Evolutionary conservation across 139 green algal species (phyloP), one percentile per base, ranked within the genome.

Genomic region (Chlamydomonas sp.): DNA sequence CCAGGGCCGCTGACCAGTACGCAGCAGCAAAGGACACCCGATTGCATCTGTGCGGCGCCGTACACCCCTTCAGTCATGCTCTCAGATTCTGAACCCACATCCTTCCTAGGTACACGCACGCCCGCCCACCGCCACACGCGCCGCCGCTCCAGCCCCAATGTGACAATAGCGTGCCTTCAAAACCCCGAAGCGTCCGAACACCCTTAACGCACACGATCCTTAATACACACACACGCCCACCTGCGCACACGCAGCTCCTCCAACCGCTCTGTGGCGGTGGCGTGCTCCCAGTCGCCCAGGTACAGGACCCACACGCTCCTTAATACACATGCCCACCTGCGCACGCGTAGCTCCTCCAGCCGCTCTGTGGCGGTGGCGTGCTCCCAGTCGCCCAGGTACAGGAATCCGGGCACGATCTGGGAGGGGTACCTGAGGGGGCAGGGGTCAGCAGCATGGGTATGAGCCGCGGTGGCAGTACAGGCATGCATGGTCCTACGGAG

Each of bases 321-420:
- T 60, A 5, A 89, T 63, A 1, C 66, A n/a, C 60, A 49, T 49
- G 5, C 14, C 14, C 49, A 86, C 16, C 78, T 60, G 81, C n/a
- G 84, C 16, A 80, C 80, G 69, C 90, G 90, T 0, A 97, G 77
- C 63, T 97, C 93, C 1, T 79, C 78, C 66, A 97, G 84, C 49
- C 88, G 84, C 12, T 96, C 91, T 4, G 77, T 14, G 1, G 91
- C 80, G 17, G 89, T 69, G 0, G 96, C 96, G 80, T 97, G 79
- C 3, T 81, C 85, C 96, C 95, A 98, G 87, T 96, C 93, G 0
- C 96, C 96, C 79, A 98, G 90, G 90, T 96, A 98, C 58, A 98
- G 91, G 49, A 92, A 63, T 57, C 84, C 85, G 1, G 91, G 92
- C 10, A 96, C 62, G 63, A 98, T 95, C 81, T 94, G 86, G 10